Conservation (phyloP, 805 yeast species). For the Nakazawaea holstii region DNA sequence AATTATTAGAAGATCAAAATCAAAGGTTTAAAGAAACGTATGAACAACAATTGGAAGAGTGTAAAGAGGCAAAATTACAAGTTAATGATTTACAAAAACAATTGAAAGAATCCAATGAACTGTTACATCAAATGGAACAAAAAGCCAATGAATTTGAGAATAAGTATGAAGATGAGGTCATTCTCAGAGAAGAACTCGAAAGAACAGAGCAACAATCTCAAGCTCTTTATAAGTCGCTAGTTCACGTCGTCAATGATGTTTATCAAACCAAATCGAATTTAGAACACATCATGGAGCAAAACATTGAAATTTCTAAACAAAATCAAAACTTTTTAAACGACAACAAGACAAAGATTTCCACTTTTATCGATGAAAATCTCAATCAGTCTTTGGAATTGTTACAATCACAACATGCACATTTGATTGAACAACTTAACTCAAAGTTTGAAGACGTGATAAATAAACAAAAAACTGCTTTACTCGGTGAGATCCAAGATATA, state of each 20-base stretch:
- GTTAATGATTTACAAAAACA: neutral
- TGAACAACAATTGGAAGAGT: conserved; percentile 20
- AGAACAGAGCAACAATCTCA: conserved; percentile 12
- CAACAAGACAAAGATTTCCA: neutral
- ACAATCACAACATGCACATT: neutral
- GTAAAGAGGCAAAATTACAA: neutral
- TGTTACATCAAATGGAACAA: conserved; percentile 5
- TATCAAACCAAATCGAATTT: conserved; percentile 7
- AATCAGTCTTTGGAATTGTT: neutral
- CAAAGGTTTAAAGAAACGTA: conserved; percentile 33
- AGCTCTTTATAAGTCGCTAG: conserved; percentile 7
- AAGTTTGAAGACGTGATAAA: neutral
- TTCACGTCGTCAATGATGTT: conserved; percentile 9
- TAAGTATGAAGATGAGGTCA: conserved; percentile 12
- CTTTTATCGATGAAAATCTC: neutral
- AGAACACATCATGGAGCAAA: conserved; percentile 2
- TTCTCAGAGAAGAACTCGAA: conserved; percentile 14
- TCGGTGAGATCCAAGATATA: neutral
- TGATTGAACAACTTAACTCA: neutral
- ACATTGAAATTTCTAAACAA: neutral
- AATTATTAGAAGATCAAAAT: conserved; percentile 43
- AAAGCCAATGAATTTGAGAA: conserved; percentile 8
- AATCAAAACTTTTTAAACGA: neutral
- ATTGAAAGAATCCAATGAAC: conserved; percentile 6
- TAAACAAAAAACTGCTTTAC: neutral